Conservation (phyloP, 768 basidiomycete genomes). For the Lentinula edodes region DNA sequence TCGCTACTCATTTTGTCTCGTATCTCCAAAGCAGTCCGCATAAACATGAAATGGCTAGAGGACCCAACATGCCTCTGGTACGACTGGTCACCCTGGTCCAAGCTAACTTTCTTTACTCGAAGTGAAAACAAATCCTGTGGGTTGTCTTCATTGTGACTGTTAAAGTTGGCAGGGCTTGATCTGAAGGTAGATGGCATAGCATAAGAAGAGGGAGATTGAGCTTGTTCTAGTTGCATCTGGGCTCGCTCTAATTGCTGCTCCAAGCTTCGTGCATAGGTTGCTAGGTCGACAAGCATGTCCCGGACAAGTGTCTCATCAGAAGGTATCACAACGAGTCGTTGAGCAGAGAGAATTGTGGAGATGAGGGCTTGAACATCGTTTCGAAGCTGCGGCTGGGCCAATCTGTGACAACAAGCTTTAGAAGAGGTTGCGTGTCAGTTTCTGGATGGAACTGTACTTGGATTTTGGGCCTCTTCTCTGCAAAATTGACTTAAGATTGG, state of each 20-base stretch:
- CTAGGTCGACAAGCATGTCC: conserved; percentile 15
- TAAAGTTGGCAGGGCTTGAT: neutral
- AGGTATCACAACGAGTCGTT: conserved; percentile 20
- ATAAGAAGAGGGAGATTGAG: neutral
- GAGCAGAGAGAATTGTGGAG: conserved; percentile 26
- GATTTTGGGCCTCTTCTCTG: conserved; percentile 2
- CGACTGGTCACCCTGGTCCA: neutral
- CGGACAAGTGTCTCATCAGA: conserved; percentile 16
- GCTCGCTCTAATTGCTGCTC: neutral
- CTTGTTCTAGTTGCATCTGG: neutral
- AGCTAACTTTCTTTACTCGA: neutral
- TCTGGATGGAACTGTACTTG: neutral
- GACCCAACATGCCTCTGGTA: neutral
- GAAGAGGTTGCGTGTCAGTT: neutral
- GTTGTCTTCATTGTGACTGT: neutral
- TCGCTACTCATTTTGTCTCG: neutral
- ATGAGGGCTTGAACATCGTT: conserved; percentile 21
- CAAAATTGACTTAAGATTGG: neutral
- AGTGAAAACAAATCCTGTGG: neutral
- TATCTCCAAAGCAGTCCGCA: neutral
- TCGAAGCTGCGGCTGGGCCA: neutral
- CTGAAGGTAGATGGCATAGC: neutral
- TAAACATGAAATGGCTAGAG: neutral
- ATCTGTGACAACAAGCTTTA: neutral
- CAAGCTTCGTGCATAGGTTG: conserved; percentile 5